These are phyloP conservation scores for Mayamaea pseudoterrestris DNA, from an alignment of 108 stramenopile species.

Conservation along the genomic window DNA sequence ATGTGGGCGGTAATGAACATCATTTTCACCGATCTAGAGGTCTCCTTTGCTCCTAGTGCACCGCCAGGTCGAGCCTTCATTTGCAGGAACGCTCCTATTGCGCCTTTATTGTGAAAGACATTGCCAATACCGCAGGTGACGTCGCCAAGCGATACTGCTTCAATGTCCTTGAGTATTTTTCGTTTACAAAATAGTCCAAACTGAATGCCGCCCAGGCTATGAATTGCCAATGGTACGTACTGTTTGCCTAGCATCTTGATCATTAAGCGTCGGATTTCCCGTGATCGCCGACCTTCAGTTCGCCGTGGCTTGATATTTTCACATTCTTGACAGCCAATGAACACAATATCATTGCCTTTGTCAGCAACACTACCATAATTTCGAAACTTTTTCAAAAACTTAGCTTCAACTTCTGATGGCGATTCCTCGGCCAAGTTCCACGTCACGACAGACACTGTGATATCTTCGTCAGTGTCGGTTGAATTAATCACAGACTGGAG, in stretches of 20 bases:
- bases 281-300: constrained; percentile 63
- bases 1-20: constrained; percentile 73
- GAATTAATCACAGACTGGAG: no score
- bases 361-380: constrained; percentile 5
- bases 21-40: constrained; percentile 45
- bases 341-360: constrained; percentile 63
- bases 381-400: constrained; percentile 61
- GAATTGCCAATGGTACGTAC: constrained; percentile 75
- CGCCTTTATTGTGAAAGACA: constrained; percentile 87
- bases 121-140: constrained; percentile 86
- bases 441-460: constrained; percentile 62
- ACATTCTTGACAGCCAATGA: constrained; percentile 79
- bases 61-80: constrained; percentile 22
- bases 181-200: constrained; percentile 67
- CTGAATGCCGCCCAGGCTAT: constrained; percentile 82
- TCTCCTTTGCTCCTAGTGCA: background rate
- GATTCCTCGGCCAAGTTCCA: constrained; percentile 81
- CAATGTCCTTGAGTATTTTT: constrained; percentile 54
- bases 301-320: constrained; percentile 85
- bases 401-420: constrained; percentile 65
- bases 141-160: constrained; percentile 58
- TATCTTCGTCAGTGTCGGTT: no score
- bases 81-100: constrained; percentile 60
- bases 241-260: constrained; percentile 66
- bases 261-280: constrained; percentile 62